Evolutionary conservation across 2,329 filamentous ascomycete species (phyloP).

Genomic region (Arachnopeziza araneosa): DNA sequence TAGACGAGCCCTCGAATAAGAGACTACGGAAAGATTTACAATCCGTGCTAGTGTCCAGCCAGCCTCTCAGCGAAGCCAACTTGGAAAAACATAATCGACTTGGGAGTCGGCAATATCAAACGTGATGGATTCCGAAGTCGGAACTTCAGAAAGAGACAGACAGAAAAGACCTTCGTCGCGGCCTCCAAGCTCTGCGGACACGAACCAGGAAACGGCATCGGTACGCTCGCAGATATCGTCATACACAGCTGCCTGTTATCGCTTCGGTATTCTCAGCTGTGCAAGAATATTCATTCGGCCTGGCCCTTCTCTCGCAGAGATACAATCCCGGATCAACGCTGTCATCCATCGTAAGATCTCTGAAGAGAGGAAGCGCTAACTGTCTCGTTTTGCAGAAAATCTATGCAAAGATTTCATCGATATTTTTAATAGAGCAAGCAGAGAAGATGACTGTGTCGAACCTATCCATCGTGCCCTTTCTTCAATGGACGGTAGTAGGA

Average conservation of each 20-base stretch:
- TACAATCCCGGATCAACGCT: slow-evolving; percentile 2
- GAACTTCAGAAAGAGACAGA: background rate
- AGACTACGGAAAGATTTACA: background rate
- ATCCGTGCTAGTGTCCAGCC: background rate
- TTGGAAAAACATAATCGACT: background rate
- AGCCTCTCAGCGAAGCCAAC: slow-evolving; percentile 1
- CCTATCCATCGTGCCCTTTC: slow-evolving; percentile 1
- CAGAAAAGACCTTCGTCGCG: background rate
- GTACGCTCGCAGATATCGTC: background rate
- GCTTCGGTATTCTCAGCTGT: background rate
- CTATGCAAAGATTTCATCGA: slow-evolving; percentile 1
- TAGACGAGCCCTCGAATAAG: slow-evolving; percentile 1
- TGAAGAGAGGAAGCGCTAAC: slow-evolving; percentile 2
- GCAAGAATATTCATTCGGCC: slow-evolving; percentile 1
- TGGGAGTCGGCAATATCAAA: background rate
- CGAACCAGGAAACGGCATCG: background rate
- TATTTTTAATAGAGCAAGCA: slow-evolving; percentile 1
- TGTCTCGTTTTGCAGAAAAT: background rate
- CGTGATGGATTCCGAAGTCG: background rate
- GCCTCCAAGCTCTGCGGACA: background rate
- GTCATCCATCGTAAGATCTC: background rate
- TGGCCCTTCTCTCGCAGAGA: background rate
- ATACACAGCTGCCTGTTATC: slow-evolving; percentile 1
- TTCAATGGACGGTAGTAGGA: background rate
- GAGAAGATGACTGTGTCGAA: slow-evolving; percentile 2